Conservation (phyloP, 2,329 filamentous ascomycete genomes). For the Stenocarpella maydis region DNA sequence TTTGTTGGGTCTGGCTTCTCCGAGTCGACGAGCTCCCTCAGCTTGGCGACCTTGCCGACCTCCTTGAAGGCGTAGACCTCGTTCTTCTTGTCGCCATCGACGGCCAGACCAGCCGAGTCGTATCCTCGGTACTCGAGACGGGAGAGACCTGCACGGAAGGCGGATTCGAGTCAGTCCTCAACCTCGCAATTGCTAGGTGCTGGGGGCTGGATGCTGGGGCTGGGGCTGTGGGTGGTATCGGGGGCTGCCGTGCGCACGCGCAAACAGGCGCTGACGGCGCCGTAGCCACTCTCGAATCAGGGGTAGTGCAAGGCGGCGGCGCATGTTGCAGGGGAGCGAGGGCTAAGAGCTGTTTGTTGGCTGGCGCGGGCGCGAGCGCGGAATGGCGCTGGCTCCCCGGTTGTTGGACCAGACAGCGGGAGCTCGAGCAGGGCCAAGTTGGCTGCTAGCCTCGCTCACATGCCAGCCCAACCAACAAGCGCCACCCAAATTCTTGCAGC, state of each 20-base stretch:
- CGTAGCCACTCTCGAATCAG: not conserved
- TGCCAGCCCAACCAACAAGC: slow-evolving; percentile 11
- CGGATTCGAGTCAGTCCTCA: slow-evolving; percentile 41
- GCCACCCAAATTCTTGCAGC: not conserved
- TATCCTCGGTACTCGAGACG: slow-evolving; percentile 99
- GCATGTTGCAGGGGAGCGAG: not conserved
- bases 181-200: not conserved
- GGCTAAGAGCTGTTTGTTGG: not conserved
- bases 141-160: slow-evolving; percentile 73
- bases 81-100: slow-evolving; percentile 99
- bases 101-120: slow-evolving; percentile 93
- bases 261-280: not conserved
- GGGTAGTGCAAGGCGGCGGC: slow-evolving; percentile 18
- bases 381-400: slow-evolving; percentile 5
- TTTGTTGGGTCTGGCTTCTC: slow-evolving; percentile 86
- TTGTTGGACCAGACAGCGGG: not conserved
- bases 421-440: slow-evolving; percentile 15
- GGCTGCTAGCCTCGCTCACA: slow-evolving; percentile 25
- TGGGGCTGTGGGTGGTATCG: not conserved
- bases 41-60: slow-evolving; percentile 97
- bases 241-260: not conserved
- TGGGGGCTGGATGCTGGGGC: no score
- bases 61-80: slow-evolving; percentile 98
- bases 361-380: slow-evolving; percentile 8
- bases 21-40: slow-evolving; percentile 90